phyloP scores from a whole-genome alignment of 768 basidiomycete genomes.

The Macrolepiota dolichaula region DNA sequence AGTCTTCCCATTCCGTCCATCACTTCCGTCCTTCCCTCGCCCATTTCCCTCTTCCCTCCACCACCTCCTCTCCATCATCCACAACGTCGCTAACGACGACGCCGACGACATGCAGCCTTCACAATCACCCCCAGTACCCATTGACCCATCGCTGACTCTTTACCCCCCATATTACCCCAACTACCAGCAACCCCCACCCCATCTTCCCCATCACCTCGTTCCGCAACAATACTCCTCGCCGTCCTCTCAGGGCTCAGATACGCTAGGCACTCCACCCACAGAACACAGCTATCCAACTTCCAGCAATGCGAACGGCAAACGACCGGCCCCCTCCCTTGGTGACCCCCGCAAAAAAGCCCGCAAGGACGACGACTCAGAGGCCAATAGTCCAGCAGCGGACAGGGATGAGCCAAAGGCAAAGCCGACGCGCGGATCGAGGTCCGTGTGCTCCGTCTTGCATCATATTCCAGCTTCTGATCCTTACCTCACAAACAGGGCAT shows the following conservation, averaged over 20 bases:
- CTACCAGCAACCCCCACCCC: slow-evolving; percentile 46
- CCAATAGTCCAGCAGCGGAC: slow-evolving; percentile 49
- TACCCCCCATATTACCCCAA: slow-evolving; percentile 64
- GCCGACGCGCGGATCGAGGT: slow-evolving; percentile 85
- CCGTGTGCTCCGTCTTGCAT: slow-evolving; percentile 17
- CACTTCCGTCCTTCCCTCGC: slow-evolving; percentile 20
- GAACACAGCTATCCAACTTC: slow-evolving; percentile 55
- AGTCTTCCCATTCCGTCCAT: slow-evolving; percentile 26
- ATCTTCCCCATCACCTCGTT: slow-evolving; percentile 52
- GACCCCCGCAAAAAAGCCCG: slow-evolving; percentile 61
- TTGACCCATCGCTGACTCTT: slow-evolving; percentile 69
- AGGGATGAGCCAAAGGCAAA: slow-evolving; percentile 75
- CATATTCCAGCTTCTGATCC: neutral
- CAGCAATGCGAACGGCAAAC: slow-evolving; percentile 59
- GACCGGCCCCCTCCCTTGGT: slow-evolving; percentile 45
- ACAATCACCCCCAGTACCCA: slow-evolving; percentile 58
- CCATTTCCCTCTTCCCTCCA: slow-evolving; percentile 19
- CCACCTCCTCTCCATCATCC: slow-evolving; percentile 30
- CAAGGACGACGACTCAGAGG: slow-evolving; percentile 53
- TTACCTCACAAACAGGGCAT: slow-evolving; percentile 55
- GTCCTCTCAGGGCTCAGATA: slow-evolving; percentile 77
- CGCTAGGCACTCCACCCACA: slow-evolving; percentile 68
- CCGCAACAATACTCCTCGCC: slow-evolving; percentile 68
- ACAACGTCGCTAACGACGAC: slow-evolving; percentile 40
- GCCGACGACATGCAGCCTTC: slow-evolving; percentile 49